phyloP scores from a whole-genome alignment of 208 protist species.

The Leishmania guyanensis region DNA sequence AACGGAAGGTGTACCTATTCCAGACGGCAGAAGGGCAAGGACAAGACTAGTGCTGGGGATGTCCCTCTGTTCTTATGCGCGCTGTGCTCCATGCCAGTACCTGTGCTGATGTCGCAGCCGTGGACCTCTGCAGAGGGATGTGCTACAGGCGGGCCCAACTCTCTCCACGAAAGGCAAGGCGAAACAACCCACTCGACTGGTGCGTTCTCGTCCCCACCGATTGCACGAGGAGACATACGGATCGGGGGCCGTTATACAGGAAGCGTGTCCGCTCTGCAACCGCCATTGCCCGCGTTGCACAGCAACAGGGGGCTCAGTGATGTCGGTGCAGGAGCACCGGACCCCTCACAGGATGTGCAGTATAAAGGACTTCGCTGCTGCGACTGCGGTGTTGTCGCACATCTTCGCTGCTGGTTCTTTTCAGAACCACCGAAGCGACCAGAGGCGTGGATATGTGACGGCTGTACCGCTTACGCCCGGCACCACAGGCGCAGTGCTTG shows the following conservation, averaged over 20 bases:
- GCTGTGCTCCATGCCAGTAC: conserved; percentile 39
- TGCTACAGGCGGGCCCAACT: neutral
- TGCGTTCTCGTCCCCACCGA: neutral
- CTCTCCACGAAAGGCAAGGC: neutral
- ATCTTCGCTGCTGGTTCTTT: conserved; percentile 70
- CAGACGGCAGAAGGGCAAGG: neutral
- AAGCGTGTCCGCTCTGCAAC: neutral
- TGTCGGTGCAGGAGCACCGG: neutral
- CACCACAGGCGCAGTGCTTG: conserved; percentile 35
- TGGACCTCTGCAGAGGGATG: neutral
- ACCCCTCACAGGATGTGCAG: conserved; percentile 18
- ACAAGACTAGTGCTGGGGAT: neutral
- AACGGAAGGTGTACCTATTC: neutral
- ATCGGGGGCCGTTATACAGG: neutral
- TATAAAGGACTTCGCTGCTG: conserved; percentile 42
- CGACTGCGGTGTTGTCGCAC: conserved; percentile 54
- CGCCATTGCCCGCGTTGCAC: neutral
- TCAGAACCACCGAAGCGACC: conserved; percentile 36
- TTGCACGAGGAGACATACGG: neutral
- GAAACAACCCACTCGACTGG: neutral
- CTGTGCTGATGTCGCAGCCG: conserved; percentile 7
- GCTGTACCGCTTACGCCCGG: conserved; percentile 40
- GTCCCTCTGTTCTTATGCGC: conserved; percentile 17
- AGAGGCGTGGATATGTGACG: conserved; percentile 59
- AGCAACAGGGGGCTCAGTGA: neutral